Percentiles rank a stretch among this genome's conserved stretches.
Conservation (phyloP, 202 grass and related monocot genomes). For the Carex arenaria region DNA sequence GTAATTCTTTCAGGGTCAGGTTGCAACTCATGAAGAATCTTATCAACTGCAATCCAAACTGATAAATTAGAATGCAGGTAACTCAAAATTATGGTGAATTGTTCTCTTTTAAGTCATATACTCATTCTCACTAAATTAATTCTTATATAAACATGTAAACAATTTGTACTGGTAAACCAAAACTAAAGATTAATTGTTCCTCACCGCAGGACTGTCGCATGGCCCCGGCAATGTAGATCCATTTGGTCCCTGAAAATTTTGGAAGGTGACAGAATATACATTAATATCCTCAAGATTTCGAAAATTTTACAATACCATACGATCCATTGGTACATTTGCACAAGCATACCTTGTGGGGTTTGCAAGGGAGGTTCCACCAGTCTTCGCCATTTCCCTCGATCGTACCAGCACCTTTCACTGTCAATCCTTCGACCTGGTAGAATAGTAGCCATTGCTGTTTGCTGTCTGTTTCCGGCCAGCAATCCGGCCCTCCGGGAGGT, state of each 20-base stretch:
- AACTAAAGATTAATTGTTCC: neutral
- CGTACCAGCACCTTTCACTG: conserved; percentile 59
- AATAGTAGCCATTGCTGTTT: conserved; percentile 81
- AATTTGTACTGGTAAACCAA: neutral
- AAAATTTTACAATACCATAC: neutral
- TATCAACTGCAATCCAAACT: conserved; percentile 41
- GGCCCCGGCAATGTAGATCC: conserved; percentile 78
- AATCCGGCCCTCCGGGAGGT: conserved; percentile 69
- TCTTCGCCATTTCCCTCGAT: conserved; percentile 91
- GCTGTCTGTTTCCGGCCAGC: conserved; percentile 73
- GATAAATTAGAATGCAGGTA: neutral
- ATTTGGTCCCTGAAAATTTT: conserved; percentile 55
- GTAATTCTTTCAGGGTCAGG: conserved; percentile 46
- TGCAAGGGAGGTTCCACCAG: conserved; percentile 96
- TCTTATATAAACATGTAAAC: too few relatives aligned
- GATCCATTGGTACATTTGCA: neutral
- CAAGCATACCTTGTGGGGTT: conserved; percentile 77
- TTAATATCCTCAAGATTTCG: neutral
- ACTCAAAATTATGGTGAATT: neutral
- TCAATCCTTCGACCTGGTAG: conserved; percentile 57
- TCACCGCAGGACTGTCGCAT: conserved; percentile 85
- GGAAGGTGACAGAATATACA: conserved; percentile 8
- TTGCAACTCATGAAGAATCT: conserved; percentile 84
- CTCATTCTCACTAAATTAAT: too few relatives aligned
- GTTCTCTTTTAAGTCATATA: too few relatives aligned